Evolutionary conservation across 768 basidiomycete species (phyloP), one percentile per base, ranked within the genome.

Genomic region (Termitomyces sp.): DNA sequence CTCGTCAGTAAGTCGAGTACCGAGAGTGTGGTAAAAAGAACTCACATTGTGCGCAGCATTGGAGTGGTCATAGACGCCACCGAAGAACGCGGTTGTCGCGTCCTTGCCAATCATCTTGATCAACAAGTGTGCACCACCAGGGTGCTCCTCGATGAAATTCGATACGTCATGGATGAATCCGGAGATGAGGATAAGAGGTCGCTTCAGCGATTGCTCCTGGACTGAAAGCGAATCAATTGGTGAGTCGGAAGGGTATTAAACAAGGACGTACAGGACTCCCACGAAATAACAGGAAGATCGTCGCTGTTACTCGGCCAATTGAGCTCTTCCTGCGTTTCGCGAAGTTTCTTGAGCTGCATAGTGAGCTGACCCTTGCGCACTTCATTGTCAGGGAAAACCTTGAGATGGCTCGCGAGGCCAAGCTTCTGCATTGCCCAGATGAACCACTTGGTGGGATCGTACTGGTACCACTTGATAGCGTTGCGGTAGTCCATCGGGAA

Each of bases 401-500:
- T 89, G 60, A 91, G 79, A 69, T 89, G 87, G 44, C 81, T 81
- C 22, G 89, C 88, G 45, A 89, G 79, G 27, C 91, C 89, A 46
- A 92, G 20, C 59, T 75, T 62, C 56, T 82, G 69, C 74, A 80
- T 81, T 12, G 74, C 72, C 76, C 78, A 81, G 74, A 93, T 95
- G 77, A 93, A 91, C 93, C 93, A 95, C 71, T 94, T 94, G 36
- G 92, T 94, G 10, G 92, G 93, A 69, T 93, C 91, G 67, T 93
- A 94, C 69, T 94, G 91, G 72, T 90, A 91, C 91, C 91, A 93
- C 72, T 81, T 93, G 80, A 96, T 93, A 56, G 95, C 95, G 68
- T 96, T 96, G 26, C 95, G 84, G 78, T 95, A 98, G 72, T 98
- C 95, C 91, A 93, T 93, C 7, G 95, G 95, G 84, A 96, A 96